These are phyloP conservation scores for Lophiostoma macrostomum DNA, from an alignment of 495 filamentous ascomycete species.

Conservation along the genomic window DNA sequence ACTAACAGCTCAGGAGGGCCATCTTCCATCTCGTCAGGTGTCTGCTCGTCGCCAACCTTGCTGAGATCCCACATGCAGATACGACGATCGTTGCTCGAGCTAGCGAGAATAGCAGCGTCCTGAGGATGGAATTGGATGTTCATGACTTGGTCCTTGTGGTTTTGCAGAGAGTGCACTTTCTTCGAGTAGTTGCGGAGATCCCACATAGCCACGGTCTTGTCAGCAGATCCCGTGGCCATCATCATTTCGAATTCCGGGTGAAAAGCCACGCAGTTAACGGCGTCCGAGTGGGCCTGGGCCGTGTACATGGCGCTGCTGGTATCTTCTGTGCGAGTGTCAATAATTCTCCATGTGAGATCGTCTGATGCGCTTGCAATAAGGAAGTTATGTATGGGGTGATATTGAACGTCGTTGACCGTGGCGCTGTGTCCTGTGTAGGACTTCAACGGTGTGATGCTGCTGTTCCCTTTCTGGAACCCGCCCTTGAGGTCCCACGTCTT, in stretches of 20 bases:
- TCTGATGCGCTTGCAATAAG: slow-evolving; percentile 94
- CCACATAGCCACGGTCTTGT: slow-evolving; percentile 94
- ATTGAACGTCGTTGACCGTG: slow-evolving; percentile 94
- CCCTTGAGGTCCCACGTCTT: slow-evolving; percentile 83
- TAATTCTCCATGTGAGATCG: slow-evolving; percentile 86
- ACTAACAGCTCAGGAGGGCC: slow-evolving; percentile 91
- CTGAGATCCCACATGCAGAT: slow-evolving; percentile 96
- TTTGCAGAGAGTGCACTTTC: slow-evolving; percentile 80
- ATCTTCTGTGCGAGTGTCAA: slow-evolving; percentile 72
- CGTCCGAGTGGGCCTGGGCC: slow-evolving; percentile 68
- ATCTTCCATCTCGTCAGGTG: slow-evolving; percentile 92
- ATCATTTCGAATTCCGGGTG: slow-evolving; percentile 84
- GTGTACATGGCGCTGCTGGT: slow-evolving; percentile 62
- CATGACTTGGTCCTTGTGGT: slow-evolving; percentile 83
- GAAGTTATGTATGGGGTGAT: slow-evolving; percentile 76
- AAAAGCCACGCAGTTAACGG: slow-evolving; percentile 91
- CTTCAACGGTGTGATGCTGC: slow-evolving; percentile 61
- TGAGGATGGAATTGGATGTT: slow-evolving; percentile 91
- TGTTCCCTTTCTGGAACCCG: slow-evolving; percentile 62
- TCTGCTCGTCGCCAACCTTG: slow-evolving; percentile 88
- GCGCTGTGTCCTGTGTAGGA: slow-evolving; percentile 86
- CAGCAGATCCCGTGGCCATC: slow-evolving; percentile 86
- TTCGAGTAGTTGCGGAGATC: slow-evolving; percentile 84
- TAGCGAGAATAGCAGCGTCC: slow-evolving; percentile 82
- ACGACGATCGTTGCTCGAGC: slow-evolving; percentile 84